Base-by-base conservation (phyloP, 495 filamentous ascomycete species). In the Tuber borchii region DNA sequence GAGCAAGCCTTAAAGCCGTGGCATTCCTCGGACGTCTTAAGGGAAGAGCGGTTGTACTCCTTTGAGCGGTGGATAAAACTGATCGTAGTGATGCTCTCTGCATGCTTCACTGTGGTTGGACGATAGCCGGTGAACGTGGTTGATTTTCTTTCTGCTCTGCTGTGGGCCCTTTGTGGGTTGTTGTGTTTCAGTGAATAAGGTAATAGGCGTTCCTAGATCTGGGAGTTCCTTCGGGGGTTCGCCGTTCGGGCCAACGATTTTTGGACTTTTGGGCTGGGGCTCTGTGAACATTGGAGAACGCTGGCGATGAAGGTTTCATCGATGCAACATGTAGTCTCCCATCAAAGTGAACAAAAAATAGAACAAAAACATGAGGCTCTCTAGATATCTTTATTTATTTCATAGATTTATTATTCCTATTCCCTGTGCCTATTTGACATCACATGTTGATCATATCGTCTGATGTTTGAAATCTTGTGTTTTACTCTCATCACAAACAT, bases 81-180 rank as follows among this genome's bases (percentile, higher is more conserved):
- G 78, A 79, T 43, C 78, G 73, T 65, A 79, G 73, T 48, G 61
- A 72, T 20, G 65, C 73, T 71, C 78, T 42, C 61, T 79, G 78
- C 78, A 79, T 79, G 70, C 70, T 71, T 77, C 69, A 40, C 69
- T 69, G 34, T 51, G 34, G 46, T 61, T 34, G 40, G 56, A 69
- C 43, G 43, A 70, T 46, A 40, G 68, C 45, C 39, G 75, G 46
- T 71, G 74, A n/a, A 12, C 22, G 34, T 46, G 71, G 71, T 34
- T 44, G 42, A 17, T 14, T 34, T 40, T 76, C 73, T 73, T 69
- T 10, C 26, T 39, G 22, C 22, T 40, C 17, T 37, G 44, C 17
- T 39, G 26, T 37, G 39, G n/a, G 56, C 26, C 26, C 56, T 17
- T 17, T 26, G 26, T 56, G 56, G 56, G 56, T 65, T 65, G 56